Evolutionary conservation across 768 basidiomycete species (phyloP), one percentile per base, ranked within the genome.

Genomic region (Boletus barrowsii): DNA sequence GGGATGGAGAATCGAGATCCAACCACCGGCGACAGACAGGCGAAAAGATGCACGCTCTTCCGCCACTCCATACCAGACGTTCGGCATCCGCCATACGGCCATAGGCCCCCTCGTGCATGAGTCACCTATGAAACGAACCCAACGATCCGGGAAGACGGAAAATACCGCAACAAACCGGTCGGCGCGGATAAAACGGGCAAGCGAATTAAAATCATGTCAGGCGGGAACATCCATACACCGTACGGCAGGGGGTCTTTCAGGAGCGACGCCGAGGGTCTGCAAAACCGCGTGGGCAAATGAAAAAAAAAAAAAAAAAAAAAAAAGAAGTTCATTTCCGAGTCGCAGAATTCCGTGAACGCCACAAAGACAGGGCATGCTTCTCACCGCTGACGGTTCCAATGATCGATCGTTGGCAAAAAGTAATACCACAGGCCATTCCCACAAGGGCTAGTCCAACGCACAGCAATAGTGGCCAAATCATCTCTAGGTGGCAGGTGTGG

Each of bases 341-440:
- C 35, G 54, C 49, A 37, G 52, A n/a, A 42, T 53, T 53, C 51
- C 57, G 42, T 3, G 41, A n/a, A 29, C n/a, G 49, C 43, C 50
- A 61, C 35, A 40, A 51, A 17, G 55, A 29, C 5, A 29, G 29
- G 29, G 29, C 8, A 1, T 9, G 29, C 29, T 29, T 29, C 29
- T 29, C 29, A 29, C 29, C 8, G 29, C 29, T 29, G 2, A 29
- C 8, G 29, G 29, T 8, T 29, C 17, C 39, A 30, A 9, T 52
- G 33, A 41, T 41, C 40, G 40, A 22, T 41, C 29, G 29, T 29
- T 29, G 29, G 29, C 29, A 26, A 26, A 22, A 22, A 22, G 22
- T 22, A 22, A 22, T 22, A 22, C 26, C 26, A 29, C 29, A 10
- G 9, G 8, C 29, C 29, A 29, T 29, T 29, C 29, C 29, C 29